A percentile compares a stretch with the other conserved stretches of the same genome.
phyloP scores from a whole-genome alignment of 768 basidiomycete genomes.

The Erythrobasidium yunnanense region DNA sequence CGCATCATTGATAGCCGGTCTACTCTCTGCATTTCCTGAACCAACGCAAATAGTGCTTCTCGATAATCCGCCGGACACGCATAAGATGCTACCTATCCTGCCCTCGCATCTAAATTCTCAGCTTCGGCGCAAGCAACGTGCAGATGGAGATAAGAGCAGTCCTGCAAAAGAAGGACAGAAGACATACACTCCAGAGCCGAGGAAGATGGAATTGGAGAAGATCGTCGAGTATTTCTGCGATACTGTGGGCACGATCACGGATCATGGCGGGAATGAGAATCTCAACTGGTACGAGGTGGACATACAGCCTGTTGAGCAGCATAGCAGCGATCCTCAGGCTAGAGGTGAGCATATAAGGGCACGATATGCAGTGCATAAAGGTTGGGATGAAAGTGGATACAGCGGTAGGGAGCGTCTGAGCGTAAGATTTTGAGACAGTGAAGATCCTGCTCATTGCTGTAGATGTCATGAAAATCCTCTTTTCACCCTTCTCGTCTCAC shows the following conservation, averaged over 20 bases:
- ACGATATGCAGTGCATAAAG: constrained; percentile 8
- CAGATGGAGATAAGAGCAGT: neutral
- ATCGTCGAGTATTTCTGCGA: constrained; percentile 21
- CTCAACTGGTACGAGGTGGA: neutral
- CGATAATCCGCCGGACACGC: constrained; percentile 1
- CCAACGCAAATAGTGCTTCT: constrained; percentile 10
- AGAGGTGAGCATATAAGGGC: neutral
- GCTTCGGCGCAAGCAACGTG: neutral
- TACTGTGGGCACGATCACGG: neutral
- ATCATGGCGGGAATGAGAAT: constrained; percentile 3
- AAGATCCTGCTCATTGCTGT: too few relatives aligned
- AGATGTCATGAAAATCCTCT: too few relatives aligned
- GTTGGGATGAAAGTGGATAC: constrained; percentile 2
- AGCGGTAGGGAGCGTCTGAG: constrained; percentile 18
- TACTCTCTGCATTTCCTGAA: constrained; percentile 3
- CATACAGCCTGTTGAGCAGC: neutral
- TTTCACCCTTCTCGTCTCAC: too few relatives aligned
- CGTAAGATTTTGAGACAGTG: neutral
- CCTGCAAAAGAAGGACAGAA: neutral
- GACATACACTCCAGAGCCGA: neutral
- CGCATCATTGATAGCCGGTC: neutral
- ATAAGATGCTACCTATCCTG: neutral
- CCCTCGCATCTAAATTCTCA: neutral
- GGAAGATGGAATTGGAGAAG: neutral
- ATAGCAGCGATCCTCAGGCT: neutral